These are phyloP conservation scores for Periconia sp. DNA, from an alignment of 2,329 filamentous ascomycete genomes.

Conservation along the genomic window DNA sequence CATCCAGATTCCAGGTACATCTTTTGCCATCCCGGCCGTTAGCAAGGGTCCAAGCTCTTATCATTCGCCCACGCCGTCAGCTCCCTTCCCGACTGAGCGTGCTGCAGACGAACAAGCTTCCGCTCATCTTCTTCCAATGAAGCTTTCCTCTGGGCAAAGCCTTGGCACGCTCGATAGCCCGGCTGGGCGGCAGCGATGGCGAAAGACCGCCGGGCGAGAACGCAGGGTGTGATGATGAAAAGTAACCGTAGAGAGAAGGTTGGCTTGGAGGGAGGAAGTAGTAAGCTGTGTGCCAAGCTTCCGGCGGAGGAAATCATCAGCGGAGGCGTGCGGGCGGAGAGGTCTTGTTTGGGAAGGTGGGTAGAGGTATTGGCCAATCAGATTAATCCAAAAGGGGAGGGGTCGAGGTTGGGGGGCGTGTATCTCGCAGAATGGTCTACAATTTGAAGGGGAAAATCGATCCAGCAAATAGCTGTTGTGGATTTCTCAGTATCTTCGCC, in stretches of 20 bases:
- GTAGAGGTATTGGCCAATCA: slow-evolving; percentile 1
- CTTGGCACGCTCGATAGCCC: neutral
- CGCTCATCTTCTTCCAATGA: neutral
- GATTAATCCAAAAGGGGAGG: no score
- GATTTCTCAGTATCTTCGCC: no score
- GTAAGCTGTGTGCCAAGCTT: neutral
- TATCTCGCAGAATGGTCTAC: no score
- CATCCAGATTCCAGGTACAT: no score
- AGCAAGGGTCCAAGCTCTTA: no score
- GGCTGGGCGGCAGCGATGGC: neutral
- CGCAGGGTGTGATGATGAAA: neutral
- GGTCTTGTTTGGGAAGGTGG: neutral
- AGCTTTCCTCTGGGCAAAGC: neutral
- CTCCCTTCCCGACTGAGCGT: neutral
- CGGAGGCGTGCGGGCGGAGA: slow-evolving; percentile 1
- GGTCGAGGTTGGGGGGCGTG: no score
- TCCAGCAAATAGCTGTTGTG: no score
- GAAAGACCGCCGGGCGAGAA: neutral
- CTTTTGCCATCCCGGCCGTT: no score
- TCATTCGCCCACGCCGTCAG: no score
- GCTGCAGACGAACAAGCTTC: neutral
- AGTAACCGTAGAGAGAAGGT: neutral
- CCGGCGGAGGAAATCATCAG: neutral
- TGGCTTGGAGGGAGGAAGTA: neutral
- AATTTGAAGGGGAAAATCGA: no score